Conservation (phyloP, 2,329 filamentous ascomycete genomes). For the Hypoxylon sp. region DNA sequence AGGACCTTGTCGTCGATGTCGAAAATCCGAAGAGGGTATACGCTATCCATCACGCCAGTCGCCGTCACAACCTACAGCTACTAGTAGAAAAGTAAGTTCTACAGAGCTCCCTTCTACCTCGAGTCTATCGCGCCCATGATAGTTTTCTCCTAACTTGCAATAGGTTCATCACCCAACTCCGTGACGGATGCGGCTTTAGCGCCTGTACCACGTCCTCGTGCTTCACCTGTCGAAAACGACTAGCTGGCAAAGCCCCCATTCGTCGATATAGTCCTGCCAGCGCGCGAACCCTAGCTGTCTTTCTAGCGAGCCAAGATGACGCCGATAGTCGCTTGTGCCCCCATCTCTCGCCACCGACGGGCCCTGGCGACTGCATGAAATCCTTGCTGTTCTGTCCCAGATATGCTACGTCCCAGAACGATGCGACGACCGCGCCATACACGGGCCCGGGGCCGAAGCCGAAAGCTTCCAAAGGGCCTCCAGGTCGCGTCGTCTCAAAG, state of each 20-base stretch:
- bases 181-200: constrained; percentile 76
- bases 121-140: constrained; percentile 3
- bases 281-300: constrained; percentile 80
- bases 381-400: constrained; percentile 57
- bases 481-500: constrained; percentile 1
- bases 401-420: constrained; percentile 36
- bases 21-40: constrained; percentile 69
- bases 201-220: constrained; percentile 80
- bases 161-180: constrained; percentile 83
- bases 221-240: constrained; percentile 76
- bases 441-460: constrained; percentile 3
- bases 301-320: constrained; percentile 81
- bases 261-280: constrained; percentile 83
- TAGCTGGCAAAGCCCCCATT: constrained; percentile 71
- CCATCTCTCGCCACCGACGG: constrained; percentile 52
- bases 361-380: constrained; percentile 55
- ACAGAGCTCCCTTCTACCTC: not conserved
- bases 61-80: constrained; percentile 70
- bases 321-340: constrained; percentile 75
- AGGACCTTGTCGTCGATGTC: constrained; percentile 62
- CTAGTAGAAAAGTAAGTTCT: constrained; percentile 69
- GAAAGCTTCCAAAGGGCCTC: constrained; percentile 4
- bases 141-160: constrained; percentile 25
- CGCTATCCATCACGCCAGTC: constrained; percentile 65
- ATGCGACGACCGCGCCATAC: constrained; percentile 21